Evolutionary conservation across 768 basidiomycete genomes (phyloP).

Genomic region (Floccularia luteovirens): DNA sequence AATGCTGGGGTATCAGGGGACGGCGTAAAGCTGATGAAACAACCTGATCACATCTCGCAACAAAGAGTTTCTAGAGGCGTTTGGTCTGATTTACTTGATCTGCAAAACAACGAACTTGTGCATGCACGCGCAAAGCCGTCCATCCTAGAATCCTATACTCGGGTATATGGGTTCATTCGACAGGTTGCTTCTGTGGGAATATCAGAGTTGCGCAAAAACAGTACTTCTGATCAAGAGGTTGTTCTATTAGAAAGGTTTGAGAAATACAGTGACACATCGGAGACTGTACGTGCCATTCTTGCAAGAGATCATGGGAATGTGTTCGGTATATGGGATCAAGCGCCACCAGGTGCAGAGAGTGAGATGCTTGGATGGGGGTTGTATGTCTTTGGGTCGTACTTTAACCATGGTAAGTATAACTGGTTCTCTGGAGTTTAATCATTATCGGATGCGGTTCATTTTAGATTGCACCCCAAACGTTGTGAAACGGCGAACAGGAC

Average conservation of each 20-base stretch:
- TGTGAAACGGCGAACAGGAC: conserved; percentile 33
- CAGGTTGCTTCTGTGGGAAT: conserved; percentile 16
- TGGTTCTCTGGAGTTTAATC: too few relatives aligned
- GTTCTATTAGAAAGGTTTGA: conserved; percentile 9
- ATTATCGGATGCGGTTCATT: too few relatives aligned
- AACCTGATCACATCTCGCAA: conserved; percentile 1
- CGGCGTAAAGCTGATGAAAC: not conserved
- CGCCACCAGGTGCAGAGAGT: conserved; percentile 32
- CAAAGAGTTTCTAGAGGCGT: conserved; percentile 9
- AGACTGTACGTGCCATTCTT: conserved; percentile 44
- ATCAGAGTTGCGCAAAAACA: not conserved
- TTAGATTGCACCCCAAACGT: conserved; percentile 49
- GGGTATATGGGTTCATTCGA: conserved; percentile 46
- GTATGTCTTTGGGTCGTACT: conserved; percentile 55
- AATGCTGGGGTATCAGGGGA: not conserved
- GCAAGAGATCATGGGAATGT: conserved; percentile 58
- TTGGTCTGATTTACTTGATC: conserved; percentile 44
- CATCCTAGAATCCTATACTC: conserved; percentile 43
- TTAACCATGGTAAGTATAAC: conserved; percentile 57
- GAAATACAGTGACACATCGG: conserved; percentile 28
- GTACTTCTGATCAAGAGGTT: not conserved
- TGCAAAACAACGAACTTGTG: conserved; percentile 51
- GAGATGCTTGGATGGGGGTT: conserved; percentile 66
- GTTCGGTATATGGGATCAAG: conserved; percentile 63
- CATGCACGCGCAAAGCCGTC: conserved; percentile 39